Percentiles rank a stretch among this genome's conserved stretches.
Evolutionary conservation across 768 basidiomycete genomes (phyloP).

Genomic region (Pleurotus cornucopiae): DNA sequence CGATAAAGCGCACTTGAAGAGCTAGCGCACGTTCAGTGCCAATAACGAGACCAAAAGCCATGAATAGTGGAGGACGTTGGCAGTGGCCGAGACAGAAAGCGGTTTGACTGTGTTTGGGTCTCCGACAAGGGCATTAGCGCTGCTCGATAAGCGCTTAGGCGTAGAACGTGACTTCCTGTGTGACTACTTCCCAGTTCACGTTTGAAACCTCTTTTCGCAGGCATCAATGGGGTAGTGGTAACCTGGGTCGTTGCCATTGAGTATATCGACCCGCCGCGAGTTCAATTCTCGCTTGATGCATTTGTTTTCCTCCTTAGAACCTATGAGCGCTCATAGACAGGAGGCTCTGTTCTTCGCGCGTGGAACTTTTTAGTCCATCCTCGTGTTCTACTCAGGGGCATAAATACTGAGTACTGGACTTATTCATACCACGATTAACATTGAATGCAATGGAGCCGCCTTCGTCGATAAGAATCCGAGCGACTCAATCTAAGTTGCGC

Average conservation of each 20-base stretch:
- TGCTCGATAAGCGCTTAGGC: not conserved
- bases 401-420: too few relatives aligned
- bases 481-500: not conserved
- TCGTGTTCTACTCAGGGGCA: too few relatives aligned
- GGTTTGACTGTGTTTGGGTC: constrained; percentile 2
- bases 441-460: too few relatives aligned
- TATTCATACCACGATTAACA: too few relatives aligned
- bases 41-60: constrained; percentile 74
- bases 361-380: too few relatives aligned
- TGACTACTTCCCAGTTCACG: not conserved
- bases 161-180: too few relatives aligned
- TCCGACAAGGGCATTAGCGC: not conserved
- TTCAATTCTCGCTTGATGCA: constrained; percentile 10
- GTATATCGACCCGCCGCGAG: constrained; percentile 8
- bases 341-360: too few relatives aligned
- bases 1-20: constrained; percentile 51
- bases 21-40: constrained; percentile 71
- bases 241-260: constrained; percentile 13
- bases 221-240: constrained; percentile 15
- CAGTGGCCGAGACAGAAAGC: constrained; percentile 2
- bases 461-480: not conserved
- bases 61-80: constrained; percentile 65
- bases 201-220: not conserved
- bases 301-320: too few relatives aligned
- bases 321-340: too few relatives aligned